Percentiles rank a stretch among this genome's conserved stretches.
These are phyloP conservation scores for Juglanconis oblonga DNA, from an alignment of 2,329 filamentous ascomycete genomes.

Conservation along the genomic window DNA sequence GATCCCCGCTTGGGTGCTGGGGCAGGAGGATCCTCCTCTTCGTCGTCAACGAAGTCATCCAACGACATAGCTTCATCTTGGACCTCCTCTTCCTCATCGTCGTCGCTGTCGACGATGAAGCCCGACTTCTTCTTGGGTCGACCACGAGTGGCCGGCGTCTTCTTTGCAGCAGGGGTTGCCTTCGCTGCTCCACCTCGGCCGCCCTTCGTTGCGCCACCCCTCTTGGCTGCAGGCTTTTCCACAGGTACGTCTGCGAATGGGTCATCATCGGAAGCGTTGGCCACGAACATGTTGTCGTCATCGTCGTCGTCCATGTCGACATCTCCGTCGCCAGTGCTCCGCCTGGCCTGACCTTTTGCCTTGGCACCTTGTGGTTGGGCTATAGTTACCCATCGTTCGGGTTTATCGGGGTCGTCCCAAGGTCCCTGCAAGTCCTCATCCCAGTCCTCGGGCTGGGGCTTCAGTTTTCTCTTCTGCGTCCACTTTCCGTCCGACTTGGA, in stretches of 20 bases:
- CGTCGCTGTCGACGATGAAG: conserved; percentile 35
- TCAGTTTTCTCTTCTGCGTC: conserved; percentile 53
- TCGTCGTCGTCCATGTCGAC: conserved; percentile 52
- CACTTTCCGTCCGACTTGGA: conserved; percentile 49
- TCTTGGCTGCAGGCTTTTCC: conserved; percentile 25
- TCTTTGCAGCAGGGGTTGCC: conserved; percentile 42
- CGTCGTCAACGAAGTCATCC: conserved; percentile 32
- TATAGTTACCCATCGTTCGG: conserved; percentile 36
- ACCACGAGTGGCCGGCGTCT: conserved; percentile 38
- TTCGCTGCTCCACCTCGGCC: conserved; percentile 31
- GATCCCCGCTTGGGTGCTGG: conserved; percentile 35
- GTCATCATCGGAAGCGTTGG: conserved; percentile 29
- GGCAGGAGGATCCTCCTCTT: conserved; percentile 33
- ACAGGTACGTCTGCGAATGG: neutral
- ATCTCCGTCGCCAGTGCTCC: conserved; percentile 46
- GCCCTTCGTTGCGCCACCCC: conserved; percentile 28
- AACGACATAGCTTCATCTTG: conserved; percentile 21
- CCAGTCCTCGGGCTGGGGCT: conserved; percentile 77
- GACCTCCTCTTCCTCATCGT: conserved; percentile 31
- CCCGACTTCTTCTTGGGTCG: conserved; percentile 41
- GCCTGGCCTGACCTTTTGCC: conserved; percentile 31
- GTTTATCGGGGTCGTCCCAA: conserved; percentile 76
- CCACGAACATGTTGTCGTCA: conserved; percentile 45
- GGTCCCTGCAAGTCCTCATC: conserved; percentile 84
- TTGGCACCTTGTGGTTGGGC: neutral